Percentiles rank a stretch among this genome's conserved stretches.
phyloP scores from a whole-genome alignment of 495 filamentous ascomycete genomes.

The Aspergillus ostianus region DNA sequence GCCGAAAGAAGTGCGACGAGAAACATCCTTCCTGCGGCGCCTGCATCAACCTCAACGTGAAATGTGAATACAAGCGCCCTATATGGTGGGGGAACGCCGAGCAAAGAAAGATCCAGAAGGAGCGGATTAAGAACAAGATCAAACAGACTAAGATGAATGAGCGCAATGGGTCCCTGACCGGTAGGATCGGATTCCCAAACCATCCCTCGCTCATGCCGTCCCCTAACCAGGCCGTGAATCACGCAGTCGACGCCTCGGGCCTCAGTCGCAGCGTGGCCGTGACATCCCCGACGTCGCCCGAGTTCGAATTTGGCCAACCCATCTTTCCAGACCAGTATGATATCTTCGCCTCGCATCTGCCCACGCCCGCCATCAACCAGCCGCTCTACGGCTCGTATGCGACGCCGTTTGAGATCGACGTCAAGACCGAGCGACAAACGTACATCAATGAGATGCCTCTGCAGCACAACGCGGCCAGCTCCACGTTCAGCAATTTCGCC shows the following conservation, averaged over 20 bases:
- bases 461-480: conserved; percentile 76
- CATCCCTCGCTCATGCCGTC: not conserved
- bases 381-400: conserved; percentile 25
- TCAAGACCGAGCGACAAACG: conserved; percentile 92
- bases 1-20: conserved; percentile 98
- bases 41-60: conserved; percentile 81
- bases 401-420: conserved; percentile 80
- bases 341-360: conserved; percentile 53
- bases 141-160: conserved; percentile 93
- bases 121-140: conserved; percentile 93
- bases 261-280: conserved; percentile 21
- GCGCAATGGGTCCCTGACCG: conserved; percentile 57
- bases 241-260: conserved; percentile 16
- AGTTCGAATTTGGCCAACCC: conserved; percentile 70
- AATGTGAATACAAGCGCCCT: conserved; percentile 94
- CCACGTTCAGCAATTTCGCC: conserved; percentile 82
- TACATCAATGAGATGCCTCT: conserved; percentile 89
- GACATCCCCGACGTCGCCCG: conserved; percentile 66
- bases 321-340: conserved; percentile 56
- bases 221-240: not conserved
- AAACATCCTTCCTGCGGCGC: conserved; percentile 80
- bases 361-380: conserved; percentile 36
- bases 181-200: conserved; percentile 18
- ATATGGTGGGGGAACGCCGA: conserved; percentile 96
- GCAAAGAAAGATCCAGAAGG: conserved; percentile 81